A percentile compares a stretch with the other conserved stretches of the same genome.
These are phyloP conservation scores for Trichocladium antarcticum DNA, from an alignment of 495 filamentous ascomycete species.

Conservation along the genomic window DNA sequence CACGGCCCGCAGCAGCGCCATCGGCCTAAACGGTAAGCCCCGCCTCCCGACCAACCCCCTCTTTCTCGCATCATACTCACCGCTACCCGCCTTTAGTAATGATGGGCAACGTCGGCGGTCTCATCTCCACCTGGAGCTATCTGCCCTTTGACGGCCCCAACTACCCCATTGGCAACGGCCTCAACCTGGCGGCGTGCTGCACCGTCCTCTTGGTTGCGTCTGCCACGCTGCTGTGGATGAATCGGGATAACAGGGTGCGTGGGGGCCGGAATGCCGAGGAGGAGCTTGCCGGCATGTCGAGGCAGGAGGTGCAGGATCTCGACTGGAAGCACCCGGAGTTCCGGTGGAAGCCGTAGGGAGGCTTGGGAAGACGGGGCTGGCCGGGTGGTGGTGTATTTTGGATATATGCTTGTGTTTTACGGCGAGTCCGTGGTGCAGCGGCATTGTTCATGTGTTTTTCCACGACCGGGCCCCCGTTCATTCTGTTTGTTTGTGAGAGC, in stretches of 20 bases:
- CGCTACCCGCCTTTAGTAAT: constrained; percentile 44
- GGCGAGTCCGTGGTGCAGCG: too few relatives aligned
- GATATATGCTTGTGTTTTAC: too few relatives aligned
- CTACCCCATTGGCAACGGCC: constrained; percentile 61
- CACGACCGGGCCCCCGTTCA: too few relatives aligned
- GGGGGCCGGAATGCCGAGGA: constrained; percentile 42
- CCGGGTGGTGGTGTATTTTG: background rate
- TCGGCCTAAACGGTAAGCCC: constrained; percentile 33
- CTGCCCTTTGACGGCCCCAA: constrained; percentile 52
- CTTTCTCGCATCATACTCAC: background rate
- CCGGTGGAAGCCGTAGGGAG: constrained; percentile 43
- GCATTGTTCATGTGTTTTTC: too few relatives aligned
- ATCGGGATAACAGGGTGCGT: constrained; percentile 47
- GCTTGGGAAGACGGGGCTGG: constrained; percentile 13
- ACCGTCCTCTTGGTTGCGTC: constrained; percentile 41
- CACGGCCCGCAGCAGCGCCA: constrained; percentile 53
- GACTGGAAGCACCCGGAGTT: constrained; percentile 69
- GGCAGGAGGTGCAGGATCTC: constrained; percentile 50
- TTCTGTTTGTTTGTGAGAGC: too few relatives aligned
- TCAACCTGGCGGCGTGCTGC: constrained; percentile 55
- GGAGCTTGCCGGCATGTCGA: constrained; percentile 45
- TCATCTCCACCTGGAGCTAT: constrained; percentile 63
- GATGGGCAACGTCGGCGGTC: constrained; percentile 60
- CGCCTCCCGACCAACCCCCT: too few relatives aligned
- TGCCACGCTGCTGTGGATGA: constrained; percentile 48